Percentiles rank a stretch among this genome's conserved stretches.
Conservation (phyloP, 1,284 basidiomycete species). For the Pulchroboletus neoregius region DNA sequence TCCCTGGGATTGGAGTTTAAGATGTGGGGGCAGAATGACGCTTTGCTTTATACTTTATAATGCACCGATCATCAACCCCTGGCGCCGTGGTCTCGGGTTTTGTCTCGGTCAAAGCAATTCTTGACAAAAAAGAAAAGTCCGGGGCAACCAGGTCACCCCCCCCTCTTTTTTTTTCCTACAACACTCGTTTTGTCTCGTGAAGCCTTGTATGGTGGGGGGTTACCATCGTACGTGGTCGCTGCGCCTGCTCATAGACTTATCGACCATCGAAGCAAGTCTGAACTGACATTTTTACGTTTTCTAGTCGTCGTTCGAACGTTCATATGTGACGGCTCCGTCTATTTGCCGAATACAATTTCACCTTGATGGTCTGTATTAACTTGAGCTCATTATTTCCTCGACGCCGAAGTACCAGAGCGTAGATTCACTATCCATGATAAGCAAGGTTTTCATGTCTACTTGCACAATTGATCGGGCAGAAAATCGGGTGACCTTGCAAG, state of each 20-base stretch:
- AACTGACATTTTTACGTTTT: no score
- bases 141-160: not conserved
- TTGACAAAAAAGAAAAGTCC: not conserved
- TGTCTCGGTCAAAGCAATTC: no score
- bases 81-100: no score
- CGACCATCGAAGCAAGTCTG: no score
- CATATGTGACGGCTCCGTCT: not conserved
- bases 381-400: not conserved
- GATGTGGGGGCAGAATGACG: not conserved
- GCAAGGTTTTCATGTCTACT: not conserved
- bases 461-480: not conserved
- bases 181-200: no score
- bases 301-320: not conserved
- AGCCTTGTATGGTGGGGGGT: no score
- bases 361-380: not conserved
- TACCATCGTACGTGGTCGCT: no score
- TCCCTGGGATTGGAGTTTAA: not conserved
- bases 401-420: conserved; percentile 1
- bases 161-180: no score
- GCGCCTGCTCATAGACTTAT: no score
- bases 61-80: not conserved
- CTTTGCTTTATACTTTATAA: conserved; percentile 4
- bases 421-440: not conserved
- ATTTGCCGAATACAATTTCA: conserved; percentile 5
- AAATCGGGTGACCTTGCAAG: not conserved